Base-by-base conservation (phyloP, 805 yeast genomes). In the Lipomyces chichibuensis region DNA sequence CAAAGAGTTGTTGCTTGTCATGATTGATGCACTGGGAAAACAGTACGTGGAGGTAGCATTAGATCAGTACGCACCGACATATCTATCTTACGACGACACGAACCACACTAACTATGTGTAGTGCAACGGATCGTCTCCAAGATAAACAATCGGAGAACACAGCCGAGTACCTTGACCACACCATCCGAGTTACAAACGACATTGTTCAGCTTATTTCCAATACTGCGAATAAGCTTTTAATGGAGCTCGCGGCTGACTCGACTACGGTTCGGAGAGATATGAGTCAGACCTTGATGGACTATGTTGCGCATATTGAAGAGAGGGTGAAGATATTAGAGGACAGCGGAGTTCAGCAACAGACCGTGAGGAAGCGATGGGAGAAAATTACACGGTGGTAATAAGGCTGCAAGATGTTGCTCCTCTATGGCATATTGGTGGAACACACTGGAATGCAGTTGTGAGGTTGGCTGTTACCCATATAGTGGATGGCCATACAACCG, bases 241-340 rank as follows among this genome's bases (percentile, higher is more conserved):
- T 65, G 58, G 69, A 61, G 20, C 60, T 65, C 13, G 69, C 69
- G 17, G 57, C 69, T 3, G 69, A 65, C 32, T 65, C 69, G 25
- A 27, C 58, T 8, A 43, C 62, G 9, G 43, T 63, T 35, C 49
- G 65, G 29, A 62, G 59, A 56, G 69, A 65, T 9, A 65, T 65
- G 69, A 59, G 62, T 25, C 53, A 56, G 59, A 53, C 55, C 2
- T 33, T 65, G 54, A 37, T 51, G 37, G 63, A 62, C 14, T 65
- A 65, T 33, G 63, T 58, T 6, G 60, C 64, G 25, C 13, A n/a
- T 5, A 37, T 65, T 7, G 65, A 65, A 3, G 57, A 53, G 29
- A 62, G 59, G 33, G 39, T 65, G 33, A 51, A 27, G 20, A 37
- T 49, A 11, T 23, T 65, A 20, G 62, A 59, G 43, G 57, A 33